Base-by-base conservation (phyloP, 2,329 filamentous ascomycete species). In the Claviceps sp. region DNA sequence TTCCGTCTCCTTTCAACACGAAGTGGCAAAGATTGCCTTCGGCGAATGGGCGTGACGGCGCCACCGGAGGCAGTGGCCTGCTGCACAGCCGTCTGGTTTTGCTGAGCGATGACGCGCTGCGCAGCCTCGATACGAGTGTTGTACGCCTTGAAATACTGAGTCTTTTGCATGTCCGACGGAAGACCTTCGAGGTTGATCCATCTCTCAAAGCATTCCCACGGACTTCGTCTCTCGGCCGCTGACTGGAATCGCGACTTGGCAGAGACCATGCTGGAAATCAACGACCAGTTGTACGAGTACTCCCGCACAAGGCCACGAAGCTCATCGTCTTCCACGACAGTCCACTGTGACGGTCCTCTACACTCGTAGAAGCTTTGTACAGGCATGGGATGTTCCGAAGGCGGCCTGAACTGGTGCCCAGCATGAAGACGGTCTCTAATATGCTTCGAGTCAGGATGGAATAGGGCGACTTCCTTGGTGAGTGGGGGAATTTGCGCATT, bases 141-240 rank as follows among this genome's bases (percentile, higher is more conserved):
- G 62, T 83, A 84, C 1, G 78, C 69, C 61, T 89, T 88, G 75
- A 97, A 98, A 65, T 97, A 98, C 45, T 90, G 85, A 0, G 88
- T 95, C 70, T 95, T 95, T 17, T 86, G 83, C 85, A 97, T 94
- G 57, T 98, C 93, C 11, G 85, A 80, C 4, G 93, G 91, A 39
- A 96, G 73, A 1, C 90, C 89, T 68, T 97, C 93, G 13, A 97
- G 72, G 58, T 86, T 83, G 51, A 96, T 86, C 91, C 91, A 98
- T 44, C 93, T 80, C 68, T 98, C 93, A 60, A 98, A 98, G 64
- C 93, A 98, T 69, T 98, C 93, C 93, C 93, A 98, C 0, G 91
- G 89, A 2, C 91, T 97, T 47, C 93, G 80, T 55, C 93, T 79
- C 64, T 97, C 91, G 11, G 88, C 82, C 1, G 88, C 88, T 20